Evolutionary conservation across 345 rosid species (phyloP).

Genomic region (Eucalyptus camaldulensis): DNA sequence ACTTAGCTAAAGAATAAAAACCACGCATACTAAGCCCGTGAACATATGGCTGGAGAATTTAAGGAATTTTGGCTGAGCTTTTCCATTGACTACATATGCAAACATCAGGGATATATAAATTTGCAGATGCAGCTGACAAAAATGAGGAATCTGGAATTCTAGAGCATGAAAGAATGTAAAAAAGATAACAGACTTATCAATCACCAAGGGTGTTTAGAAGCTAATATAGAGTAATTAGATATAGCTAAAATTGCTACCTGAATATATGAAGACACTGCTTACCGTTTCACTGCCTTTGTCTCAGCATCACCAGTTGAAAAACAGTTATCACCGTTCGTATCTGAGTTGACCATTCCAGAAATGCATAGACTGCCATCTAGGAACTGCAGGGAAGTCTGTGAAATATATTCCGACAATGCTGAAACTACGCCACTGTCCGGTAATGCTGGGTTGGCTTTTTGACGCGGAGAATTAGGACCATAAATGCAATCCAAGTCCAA

Average conservation of each 20-base stretch:
- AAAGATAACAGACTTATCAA: background rate
- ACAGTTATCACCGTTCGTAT: conserved; percentile 7
- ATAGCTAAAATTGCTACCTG: background rate
- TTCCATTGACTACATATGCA: background rate
- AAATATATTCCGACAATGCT: conserved; percentile 43
- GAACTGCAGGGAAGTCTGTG: conserved; percentile 26
- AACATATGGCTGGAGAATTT: background rate
- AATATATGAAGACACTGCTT: background rate
- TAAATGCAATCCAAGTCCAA: conserved; percentile 53
- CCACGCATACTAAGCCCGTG: background rate
- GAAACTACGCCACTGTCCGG: conserved; percentile 45
- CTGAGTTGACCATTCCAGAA: conserved; percentile 5
- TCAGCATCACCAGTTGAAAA: conserved; percentile 17
- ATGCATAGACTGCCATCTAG: conserved; percentile 25
- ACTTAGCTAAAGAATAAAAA: background rate
- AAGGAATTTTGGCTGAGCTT: background rate
- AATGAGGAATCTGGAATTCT: background rate
- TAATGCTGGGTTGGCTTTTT: conserved; percentile 23
- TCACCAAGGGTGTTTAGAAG: background rate
- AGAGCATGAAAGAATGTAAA: background rate
- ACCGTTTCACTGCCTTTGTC: conserved; percentile 38
- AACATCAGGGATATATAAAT: background rate
- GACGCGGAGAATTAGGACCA: conserved; percentile 80
- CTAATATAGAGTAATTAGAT: background rate
- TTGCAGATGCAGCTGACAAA: background rate